A percentile compares a stretch with the other conserved stretches of the same genome.
These are phyloP conservation scores for Trichophyton benhamiae DNA, from an alignment of 2,329 filamentous ascomycete genomes.

Conservation along the genomic window DNA sequence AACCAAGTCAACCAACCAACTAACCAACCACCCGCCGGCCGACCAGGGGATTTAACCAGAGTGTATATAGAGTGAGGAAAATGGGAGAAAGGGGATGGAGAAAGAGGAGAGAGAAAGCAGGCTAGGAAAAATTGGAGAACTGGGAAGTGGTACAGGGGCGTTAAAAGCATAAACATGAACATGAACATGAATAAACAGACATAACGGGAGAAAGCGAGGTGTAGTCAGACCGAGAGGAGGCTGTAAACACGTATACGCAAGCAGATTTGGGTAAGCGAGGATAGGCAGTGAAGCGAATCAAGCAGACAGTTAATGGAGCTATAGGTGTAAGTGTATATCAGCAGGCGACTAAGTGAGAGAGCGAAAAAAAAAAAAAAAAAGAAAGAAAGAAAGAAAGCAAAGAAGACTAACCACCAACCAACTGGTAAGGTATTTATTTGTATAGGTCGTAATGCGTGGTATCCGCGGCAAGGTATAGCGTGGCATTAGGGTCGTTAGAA, in stretches of 20 bases:
- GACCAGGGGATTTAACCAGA: neutral
- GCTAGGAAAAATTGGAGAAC: neutral
- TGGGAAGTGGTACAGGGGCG: constrained; percentile 1
- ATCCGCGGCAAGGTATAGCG: neutral
- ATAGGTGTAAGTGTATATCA: neutral
- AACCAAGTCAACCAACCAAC: neutral
- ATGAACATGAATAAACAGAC: neutral
- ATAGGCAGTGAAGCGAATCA: neutral
- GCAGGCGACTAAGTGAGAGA: neutral
- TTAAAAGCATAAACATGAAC: constrained; percentile 1
- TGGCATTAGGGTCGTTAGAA: constrained; percentile 3
- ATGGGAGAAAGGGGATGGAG: neutral
- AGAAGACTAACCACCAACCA: constrained; percentile 1
- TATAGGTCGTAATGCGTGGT: neutral
- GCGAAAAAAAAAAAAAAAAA: neutral
- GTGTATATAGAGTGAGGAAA: neutral
- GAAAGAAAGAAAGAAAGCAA: neutral
- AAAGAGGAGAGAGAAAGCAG: neutral
- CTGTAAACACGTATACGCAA: neutral
- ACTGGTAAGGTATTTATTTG: neutral
- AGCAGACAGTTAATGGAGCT: neutral
- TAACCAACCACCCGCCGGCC: neutral
- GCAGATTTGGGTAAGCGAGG: neutral
- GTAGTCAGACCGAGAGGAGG: neutral
- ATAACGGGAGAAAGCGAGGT: neutral